phyloP scores from a whole-genome alignment of 2,329 filamentous ascomycete species.

The Aspergillus flavus region DNA sequence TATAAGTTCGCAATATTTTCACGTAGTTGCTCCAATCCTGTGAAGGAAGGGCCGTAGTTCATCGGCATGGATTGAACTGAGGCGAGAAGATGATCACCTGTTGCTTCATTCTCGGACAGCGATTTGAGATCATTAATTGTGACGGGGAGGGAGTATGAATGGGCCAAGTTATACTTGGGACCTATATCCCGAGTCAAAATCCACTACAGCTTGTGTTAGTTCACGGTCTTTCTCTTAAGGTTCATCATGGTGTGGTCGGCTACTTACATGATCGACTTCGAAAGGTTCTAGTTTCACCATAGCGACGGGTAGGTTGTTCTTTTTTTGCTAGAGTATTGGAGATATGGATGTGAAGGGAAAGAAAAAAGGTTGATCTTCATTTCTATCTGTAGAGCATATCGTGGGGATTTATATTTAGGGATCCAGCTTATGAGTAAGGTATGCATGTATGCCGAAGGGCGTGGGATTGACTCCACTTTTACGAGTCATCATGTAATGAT shows the following conservation, averaged over 20 bases:
- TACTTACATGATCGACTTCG: not conserved
- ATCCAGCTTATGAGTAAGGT: not conserved
- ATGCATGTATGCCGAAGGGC: not conserved
- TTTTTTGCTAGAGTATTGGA: not conserved
- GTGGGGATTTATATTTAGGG: not conserved
- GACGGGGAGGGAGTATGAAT: not conserved
- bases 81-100: not conserved
- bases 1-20: constrained; percentile 35
- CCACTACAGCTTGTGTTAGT: not conserved
- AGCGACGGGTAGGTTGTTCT: not conserved
- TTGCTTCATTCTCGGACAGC: not conserved
- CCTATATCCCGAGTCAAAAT: not conserved
- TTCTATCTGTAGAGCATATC: not conserved
- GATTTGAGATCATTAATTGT: not conserved
- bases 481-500: not conserved
- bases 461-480: not conserved
- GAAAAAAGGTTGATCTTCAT: not conserved
- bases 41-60: not conserved
- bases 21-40: constrained; percentile 28
- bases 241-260: not conserved
- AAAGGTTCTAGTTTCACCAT: not conserved
- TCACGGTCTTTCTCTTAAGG: no score
- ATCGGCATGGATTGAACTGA: not conserved
- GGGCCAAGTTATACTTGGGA: not conserved
- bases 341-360: not conserved